These are phyloP conservation scores for Passiflora organensis DNA, from an alignment of 345 rosid species.

Conservation along the genomic window DNA sequence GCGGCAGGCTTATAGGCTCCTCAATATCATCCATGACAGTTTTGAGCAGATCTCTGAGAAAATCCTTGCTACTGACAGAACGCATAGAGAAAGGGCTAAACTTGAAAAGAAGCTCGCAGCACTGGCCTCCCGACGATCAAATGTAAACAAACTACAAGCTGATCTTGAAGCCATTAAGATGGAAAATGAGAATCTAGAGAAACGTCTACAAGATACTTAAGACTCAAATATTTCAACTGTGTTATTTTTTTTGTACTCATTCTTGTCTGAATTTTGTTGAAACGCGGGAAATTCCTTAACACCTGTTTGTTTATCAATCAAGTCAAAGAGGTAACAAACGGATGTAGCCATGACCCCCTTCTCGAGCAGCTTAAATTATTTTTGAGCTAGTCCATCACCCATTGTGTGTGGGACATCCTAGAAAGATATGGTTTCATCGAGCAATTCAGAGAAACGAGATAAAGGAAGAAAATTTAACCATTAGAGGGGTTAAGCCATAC, in stretches of 20 bases:
- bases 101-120: conserved; percentile 65
- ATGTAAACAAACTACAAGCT: conserved; percentile 48
- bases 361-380: too few relatives aligned
- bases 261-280: too few relatives aligned
- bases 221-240: neutral
- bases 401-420: too few relatives aligned
- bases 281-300: too few relatives aligned
- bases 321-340: too few relatives aligned
- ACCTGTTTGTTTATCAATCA: too few relatives aligned
- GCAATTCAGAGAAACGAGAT: too few relatives aligned
- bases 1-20: conserved; percentile 64
- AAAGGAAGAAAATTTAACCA: too few relatives aligned
- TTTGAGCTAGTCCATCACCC: too few relatives aligned
- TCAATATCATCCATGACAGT: conserved; percentile 62
- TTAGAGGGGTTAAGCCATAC: too few relatives aligned
- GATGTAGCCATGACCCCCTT: too few relatives aligned
- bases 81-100: conserved; percentile 60
- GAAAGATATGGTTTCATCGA: too few relatives aligned
- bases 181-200: conserved; percentile 55
- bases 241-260: neutral
- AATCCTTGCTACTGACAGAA: conserved; percentile 52
- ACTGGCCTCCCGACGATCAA: conserved; percentile 48
- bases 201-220: conserved; percentile 16
- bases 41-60: conserved; percentile 72
- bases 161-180: conserved; percentile 49